phyloP scores from a whole-genome alignment of 768 basidiomycete genomes.

The Suillus cothurnatus region DNA sequence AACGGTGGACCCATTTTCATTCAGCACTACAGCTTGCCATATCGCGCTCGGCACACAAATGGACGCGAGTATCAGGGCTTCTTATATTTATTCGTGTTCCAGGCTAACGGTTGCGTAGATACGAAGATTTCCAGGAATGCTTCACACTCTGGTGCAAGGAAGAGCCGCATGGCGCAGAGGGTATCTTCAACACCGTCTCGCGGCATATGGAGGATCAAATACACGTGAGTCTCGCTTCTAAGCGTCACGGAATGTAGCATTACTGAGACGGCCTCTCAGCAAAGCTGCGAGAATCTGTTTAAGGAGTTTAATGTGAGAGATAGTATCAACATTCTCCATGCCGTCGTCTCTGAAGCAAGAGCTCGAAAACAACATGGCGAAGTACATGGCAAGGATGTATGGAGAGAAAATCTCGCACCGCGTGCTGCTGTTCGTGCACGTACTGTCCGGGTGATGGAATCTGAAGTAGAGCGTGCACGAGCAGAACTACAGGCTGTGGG shows the following conservation, averaged over 20 bases:
- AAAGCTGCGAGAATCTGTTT: slow-evolving; percentile 69
- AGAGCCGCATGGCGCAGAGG: slow-evolving; percentile 61
- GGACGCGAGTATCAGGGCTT: slow-evolving; percentile 43
- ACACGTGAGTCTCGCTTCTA: slow-evolving; percentile 28
- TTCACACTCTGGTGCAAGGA: slow-evolving; percentile 68
- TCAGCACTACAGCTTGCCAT: slow-evolving; percentile 55
- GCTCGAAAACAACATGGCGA: slow-evolving; percentile 49
- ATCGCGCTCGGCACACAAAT: slow-evolving; percentile 52
- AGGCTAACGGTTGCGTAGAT: slow-evolving; percentile 31
- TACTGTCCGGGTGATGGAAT: slow-evolving; percentile 58
- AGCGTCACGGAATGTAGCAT: not conserved
- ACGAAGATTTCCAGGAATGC: slow-evolving; percentile 61
- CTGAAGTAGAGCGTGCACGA: slow-evolving; percentile 42
- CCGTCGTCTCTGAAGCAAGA: slow-evolving; percentile 67
- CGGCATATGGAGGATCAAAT: slow-evolving; percentile 72
- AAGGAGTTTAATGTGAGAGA: slow-evolving; percentile 66
- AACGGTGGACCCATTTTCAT: slow-evolving; percentile 54
- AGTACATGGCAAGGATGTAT: slow-evolving; percentile 52
- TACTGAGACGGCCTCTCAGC: slow-evolving; percentile 40
- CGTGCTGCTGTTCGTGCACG: slow-evolving; percentile 62
- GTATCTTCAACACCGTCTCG: slow-evolving; percentile 66
- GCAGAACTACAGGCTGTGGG: slow-evolving; percentile 34
- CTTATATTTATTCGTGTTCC: not conserved
- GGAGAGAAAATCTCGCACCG: slow-evolving; percentile 68
- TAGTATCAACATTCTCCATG: slow-evolving; percentile 70